Base-by-base conservation (phyloP, 148 eudicot genomes). In the Nyssa sinensis region DNA sequence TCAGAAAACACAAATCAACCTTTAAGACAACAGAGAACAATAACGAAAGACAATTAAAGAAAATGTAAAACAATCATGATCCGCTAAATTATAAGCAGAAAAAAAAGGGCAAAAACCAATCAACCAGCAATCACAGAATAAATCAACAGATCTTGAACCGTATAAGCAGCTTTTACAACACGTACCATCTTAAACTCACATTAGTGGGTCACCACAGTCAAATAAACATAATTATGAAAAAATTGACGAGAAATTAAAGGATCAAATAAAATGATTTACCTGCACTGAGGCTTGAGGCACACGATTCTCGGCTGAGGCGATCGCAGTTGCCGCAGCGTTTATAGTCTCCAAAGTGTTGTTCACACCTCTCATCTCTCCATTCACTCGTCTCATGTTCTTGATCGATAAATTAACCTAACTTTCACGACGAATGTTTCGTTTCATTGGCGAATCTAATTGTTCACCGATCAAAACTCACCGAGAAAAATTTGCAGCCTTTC, bases 271-370 rank as follows among this genome's bases (percentile, higher is more conserved):
- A 65, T 37, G 24, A 28, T 62, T 68, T 55, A 92, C 97, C 93
- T 90, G 91, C 79, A 60, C 65, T 28, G 83, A 57, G 60, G 81
- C 58, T 27, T 86, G 98, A 37, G 90, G 78, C 31, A 75, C 81
- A 37, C 96, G 90, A 71, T 82, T 83, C 77, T 90, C 94, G 61
- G 91, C 88, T 9, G 96, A 86, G 6, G 92, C 90, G 70, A 95
- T 95, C 66, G 89, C 96, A 57, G 84, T 82, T 71, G 98, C 98
- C 44, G 98, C 98, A 6, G 97, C 97, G 91, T 86, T 92, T 25
- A 95, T 84, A 33, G 96, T 90, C 9, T 90, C 96, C 61, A 86
- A 58, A 62, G 96, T 81, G 77, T 77, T 84, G 82, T 84, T 85
- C 61, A 73, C 85, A 49, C 86, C 85, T 72, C 86, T 80, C 84